A percentile compares a stretch with the other conserved stretches of the same genome.
Conservation (phyloP, 768 basidiomycete genomes). For the Baorangia bicolor region DNA sequence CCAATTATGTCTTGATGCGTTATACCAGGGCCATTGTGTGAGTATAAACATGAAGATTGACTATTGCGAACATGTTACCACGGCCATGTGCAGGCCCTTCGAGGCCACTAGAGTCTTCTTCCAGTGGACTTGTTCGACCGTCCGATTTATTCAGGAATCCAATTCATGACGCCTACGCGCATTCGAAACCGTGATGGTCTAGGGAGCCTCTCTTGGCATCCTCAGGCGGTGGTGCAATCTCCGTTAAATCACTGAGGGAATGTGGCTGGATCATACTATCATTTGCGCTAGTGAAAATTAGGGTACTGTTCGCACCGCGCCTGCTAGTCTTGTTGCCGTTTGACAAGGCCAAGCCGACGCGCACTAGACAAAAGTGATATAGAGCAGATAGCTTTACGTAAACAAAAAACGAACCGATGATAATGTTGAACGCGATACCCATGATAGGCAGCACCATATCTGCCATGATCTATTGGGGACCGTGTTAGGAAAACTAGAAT, state of each 20-base stretch:
- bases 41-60: not conserved
- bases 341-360: not conserved
- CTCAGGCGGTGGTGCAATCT: not conserved
- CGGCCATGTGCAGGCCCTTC: not conserved
- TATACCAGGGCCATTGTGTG: not conserved
- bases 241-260: not conserved
- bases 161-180: not conserved
- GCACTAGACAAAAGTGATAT: not conserved
- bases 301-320: not conserved
- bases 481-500: not conserved
- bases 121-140: not conserved
- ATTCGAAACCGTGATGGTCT: not conserved
- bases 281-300: not conserved
- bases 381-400: not conserved
- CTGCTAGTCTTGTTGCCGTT: not conserved
- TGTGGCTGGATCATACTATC: no score
- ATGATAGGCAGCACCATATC: slow-evolving; percentile 7
- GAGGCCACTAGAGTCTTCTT: not conserved
- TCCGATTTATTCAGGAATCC: not conserved
- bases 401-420: slow-evolving; percentile 3
- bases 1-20: not conserved
- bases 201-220: not conserved
- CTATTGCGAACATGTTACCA: not conserved
- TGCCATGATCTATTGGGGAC: slow-evolving; percentile 4
- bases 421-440: slow-evolving; percentile 9